These are phyloP conservation scores for Coemansia asiatica DNA, from an alignment of 192 early-diverging fungal species.

Conservation along the genomic window DNA sequence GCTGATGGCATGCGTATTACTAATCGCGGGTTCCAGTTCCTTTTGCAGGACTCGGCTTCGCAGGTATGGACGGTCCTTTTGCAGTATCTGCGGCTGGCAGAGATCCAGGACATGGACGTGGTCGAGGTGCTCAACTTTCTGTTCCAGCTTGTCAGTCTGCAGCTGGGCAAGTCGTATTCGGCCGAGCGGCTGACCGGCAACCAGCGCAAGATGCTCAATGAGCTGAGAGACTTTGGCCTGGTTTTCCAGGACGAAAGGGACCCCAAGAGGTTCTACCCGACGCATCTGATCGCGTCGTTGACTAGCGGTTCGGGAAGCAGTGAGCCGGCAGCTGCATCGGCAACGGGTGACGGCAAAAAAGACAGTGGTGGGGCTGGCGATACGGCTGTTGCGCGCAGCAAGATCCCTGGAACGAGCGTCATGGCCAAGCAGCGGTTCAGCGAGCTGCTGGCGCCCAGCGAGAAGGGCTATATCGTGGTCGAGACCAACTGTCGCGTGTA, in stretches of 20 bases:
- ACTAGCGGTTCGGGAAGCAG: slow-evolving; percentile 55
- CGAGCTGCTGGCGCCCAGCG: slow-evolving; percentile 34
- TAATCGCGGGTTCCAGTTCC: slow-evolving; percentile 96
- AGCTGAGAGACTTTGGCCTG: slow-evolving; percentile 86
- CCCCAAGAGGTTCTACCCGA: slow-evolving; percentile 82
- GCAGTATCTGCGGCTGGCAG: slow-evolving; percentile 87
- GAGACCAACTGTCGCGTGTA: slow-evolving; percentile 96
- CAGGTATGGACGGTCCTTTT: slow-evolving; percentile 96
- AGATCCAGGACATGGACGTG: slow-evolving; percentile 74
- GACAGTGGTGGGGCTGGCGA: not conserved
- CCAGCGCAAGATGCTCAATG: slow-evolving; percentile 81
- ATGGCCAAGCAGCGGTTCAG: slow-evolving; percentile 8
- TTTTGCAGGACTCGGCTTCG: slow-evolving; percentile 88
- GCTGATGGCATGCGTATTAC: slow-evolving; percentile 69
- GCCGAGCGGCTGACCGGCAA: slow-evolving; percentile 80
- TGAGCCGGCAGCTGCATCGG: slow-evolving; percentile 31
- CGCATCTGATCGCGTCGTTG: slow-evolving; percentile 84
- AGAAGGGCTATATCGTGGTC: slow-evolving; percentile 84
- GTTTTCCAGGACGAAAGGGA: slow-evolving; percentile 82
- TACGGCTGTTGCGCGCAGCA: not conserved
- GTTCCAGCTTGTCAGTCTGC: slow-evolving; percentile 88
- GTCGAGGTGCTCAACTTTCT: slow-evolving; percentile 93
- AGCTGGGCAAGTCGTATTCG: slow-evolving; percentile 87
- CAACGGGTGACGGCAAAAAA: not conserved
- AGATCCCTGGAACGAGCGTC: not conserved